Evolutionary conservation across 768 basidiomycete genomes (phyloP).

Genomic region (Tulasnella sp.): DNA sequence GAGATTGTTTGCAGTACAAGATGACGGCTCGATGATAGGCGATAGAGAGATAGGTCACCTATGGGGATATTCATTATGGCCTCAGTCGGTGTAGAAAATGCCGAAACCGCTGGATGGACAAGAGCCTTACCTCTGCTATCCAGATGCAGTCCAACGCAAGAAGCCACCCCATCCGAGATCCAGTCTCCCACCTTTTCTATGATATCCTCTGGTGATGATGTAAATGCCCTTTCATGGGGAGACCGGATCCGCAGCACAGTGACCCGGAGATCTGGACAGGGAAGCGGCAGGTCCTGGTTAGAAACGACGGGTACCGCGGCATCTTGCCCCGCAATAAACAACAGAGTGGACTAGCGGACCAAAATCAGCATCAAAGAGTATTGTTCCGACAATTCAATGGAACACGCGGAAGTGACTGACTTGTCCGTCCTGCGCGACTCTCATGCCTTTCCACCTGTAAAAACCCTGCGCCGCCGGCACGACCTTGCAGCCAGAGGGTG

Average conservation of each 20-base stretch:
- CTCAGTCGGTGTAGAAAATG: neutral
- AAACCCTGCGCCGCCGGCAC: constrained; percentile 18
- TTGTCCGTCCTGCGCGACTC: constrained; percentile 23
- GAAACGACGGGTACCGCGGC: constrained; percentile 10
- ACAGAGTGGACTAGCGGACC: constrained; percentile 15
- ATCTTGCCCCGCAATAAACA: constrained; percentile 18
- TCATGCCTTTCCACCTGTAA: constrained; percentile 30
- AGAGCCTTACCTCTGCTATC: constrained; percentile 26
- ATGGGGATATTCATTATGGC: neutral
- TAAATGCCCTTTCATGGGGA: constrained; percentile 4
- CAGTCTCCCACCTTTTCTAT: constrained; percentile 44
- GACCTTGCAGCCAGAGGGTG: constrained; percentile 22
- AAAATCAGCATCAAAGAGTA: neutral
- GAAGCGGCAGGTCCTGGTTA: neutral
- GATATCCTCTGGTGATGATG: constrained; percentile 19
- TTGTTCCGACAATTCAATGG: too few relatives aligned
- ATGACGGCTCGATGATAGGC: neutral
- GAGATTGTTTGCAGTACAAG: constrained; percentile 2
- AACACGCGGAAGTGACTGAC: constrained; percentile 18
- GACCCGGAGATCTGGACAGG: constrained; percentile 17
- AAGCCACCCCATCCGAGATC: constrained; percentile 38
- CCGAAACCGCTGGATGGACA: neutral
- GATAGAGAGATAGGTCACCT: constrained; percentile 12
- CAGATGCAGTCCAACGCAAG: constrained; percentile 35
- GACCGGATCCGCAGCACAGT: constrained; percentile 18